Conservation (phyloP, 768 basidiomycete species). For the Pholiota molesta region DNA sequence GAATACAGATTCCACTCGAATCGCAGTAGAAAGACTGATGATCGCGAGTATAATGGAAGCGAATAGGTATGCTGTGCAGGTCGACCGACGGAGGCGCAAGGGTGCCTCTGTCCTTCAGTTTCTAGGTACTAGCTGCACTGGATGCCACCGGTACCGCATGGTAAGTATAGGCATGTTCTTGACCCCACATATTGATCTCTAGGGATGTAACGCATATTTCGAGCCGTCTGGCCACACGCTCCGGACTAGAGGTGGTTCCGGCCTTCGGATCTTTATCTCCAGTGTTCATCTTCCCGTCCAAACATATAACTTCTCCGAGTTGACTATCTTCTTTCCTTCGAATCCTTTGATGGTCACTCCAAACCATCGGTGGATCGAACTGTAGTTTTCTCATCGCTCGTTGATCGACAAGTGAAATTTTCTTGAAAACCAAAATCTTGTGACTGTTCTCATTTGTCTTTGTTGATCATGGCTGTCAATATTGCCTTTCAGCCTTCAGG, state of each 20-base stretch:
- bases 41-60: constrained; percentile 4
- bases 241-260: constrained; percentile 11
- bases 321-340: background rate
- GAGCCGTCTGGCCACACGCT: background rate
- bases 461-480: constrained; percentile 4
- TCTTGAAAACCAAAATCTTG: background rate
- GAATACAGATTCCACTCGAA: background rate
- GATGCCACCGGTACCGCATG: constrained; percentile 11
- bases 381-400: background rate
- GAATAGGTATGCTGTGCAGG: constrained; percentile 2
- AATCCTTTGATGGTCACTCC: background rate
- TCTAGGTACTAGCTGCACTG: background rate
- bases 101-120: constrained; percentile 1
- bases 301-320: constrained; percentile 4
- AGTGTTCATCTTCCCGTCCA: constrained; percentile 6
- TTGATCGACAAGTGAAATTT: background rate
- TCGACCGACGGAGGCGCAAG: background rate
- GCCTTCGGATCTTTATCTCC: constrained; percentile 14
- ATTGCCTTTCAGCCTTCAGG: background rate
- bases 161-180: constrained; percentile 1
- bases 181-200: background rate
- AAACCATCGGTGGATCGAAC: background rate
- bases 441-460: background rate
- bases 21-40: background rate
- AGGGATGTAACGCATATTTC: background rate